Evolutionary conservation across 495 filamentous ascomycete genomes (phyloP).

Genomic region (Aspergillus ostianus): DNA sequence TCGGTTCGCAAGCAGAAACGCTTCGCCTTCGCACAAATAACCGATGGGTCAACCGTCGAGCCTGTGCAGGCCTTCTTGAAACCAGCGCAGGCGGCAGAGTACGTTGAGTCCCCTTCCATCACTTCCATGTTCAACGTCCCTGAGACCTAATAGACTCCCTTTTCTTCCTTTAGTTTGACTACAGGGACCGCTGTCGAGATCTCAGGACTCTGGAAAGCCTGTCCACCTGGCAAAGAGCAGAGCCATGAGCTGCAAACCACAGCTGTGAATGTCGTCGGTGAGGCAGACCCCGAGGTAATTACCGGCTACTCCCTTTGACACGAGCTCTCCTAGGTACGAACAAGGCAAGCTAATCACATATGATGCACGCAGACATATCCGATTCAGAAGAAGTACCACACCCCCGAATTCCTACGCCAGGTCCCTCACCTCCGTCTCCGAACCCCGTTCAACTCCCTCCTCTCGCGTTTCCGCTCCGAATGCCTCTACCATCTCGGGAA

Average conservation of each 20-base stretch:
- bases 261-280: slow-evolving; percentile 67
- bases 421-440: slow-evolving; percentile 87
- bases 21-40: slow-evolving; percentile 76
- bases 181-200: slow-evolving; percentile 79
- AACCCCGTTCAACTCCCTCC: slow-evolving; percentile 73
- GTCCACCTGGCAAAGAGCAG: slow-evolving; percentile 65
- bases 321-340: background rate
- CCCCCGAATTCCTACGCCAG: slow-evolving; percentile 80
- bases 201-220: slow-evolving; percentile 74
- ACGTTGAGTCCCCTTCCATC: slow-evolving; percentile 32
- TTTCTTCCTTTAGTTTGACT: slow-evolving; percentile 57
- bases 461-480: slow-evolving; percentile 83
- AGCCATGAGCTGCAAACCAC: slow-evolving; percentile 75
- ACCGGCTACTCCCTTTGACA: background rate
- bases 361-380: slow-evolving; percentile 66
- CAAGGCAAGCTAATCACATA: slow-evolving; percentile 11
- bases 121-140: background rate
- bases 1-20: slow-evolving; percentile 85
- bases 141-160: slow-evolving; percentile 14
- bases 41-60: slow-evolving; percentile 80
- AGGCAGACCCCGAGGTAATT: slow-evolving; percentile 73
- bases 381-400: slow-evolving; percentile 92
- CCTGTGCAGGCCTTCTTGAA: slow-evolving; percentile 80
- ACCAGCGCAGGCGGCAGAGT: slow-evolving; percentile 75
- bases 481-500: slow-evolving; percentile 72